Base-by-base conservation (phyloP, 2,329 filamentous ascomycete species). In the Graphiopsis chlorocephala region DNA sequence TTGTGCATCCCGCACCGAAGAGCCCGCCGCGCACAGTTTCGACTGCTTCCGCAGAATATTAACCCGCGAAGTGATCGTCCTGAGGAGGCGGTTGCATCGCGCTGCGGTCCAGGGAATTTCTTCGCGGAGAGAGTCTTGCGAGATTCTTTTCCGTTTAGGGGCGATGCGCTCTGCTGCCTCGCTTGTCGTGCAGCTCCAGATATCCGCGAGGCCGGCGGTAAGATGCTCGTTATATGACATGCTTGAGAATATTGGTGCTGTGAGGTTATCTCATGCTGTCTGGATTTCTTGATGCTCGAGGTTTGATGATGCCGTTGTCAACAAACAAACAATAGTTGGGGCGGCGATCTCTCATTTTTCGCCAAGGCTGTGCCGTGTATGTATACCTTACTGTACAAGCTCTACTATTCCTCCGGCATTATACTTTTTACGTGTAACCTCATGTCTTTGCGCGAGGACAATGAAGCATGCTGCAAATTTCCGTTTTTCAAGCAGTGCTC, bases 31-130 rank as follows among this genome's bases (percentile, higher is more conserved):
- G 1, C 48, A 38, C 0, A 62, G n/a, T 47, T 31, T 63, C n/a
- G 60, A 35, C 28, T 61, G 50, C 42, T 76, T 78, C 42, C 75
- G 71, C 8, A 81, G 71, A 29, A 77, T 77, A 29, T 72, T 69
- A 55, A 81, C 74, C 66, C 78, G 76, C 15, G 77, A 78, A 17
- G 77, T 76, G 14, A 81, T 74, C 15, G 78, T 78, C 48, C 79
- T 74, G 0, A 81, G 73, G 4, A 81, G 71, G 59, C 79, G 75
- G 65, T 79, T 79, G 69, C 79, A 81, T 47, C 78, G 76, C 53
- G 77, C 73, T 17, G 78, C 77, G 8, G 77, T 81, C 78, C 78
- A 81, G 55, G 77, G 74, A 25, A 76, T 63, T 23, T 67, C 66
- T 26, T 42, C 55, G 12, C 60, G 60, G 25, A 14, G 29, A 12